Evolutionary conservation across 371 early-diverging fungal species (phyloP), one percentile per base, ranked within the genome.

Genomic region (Apophysomyces variabilis): DNA sequence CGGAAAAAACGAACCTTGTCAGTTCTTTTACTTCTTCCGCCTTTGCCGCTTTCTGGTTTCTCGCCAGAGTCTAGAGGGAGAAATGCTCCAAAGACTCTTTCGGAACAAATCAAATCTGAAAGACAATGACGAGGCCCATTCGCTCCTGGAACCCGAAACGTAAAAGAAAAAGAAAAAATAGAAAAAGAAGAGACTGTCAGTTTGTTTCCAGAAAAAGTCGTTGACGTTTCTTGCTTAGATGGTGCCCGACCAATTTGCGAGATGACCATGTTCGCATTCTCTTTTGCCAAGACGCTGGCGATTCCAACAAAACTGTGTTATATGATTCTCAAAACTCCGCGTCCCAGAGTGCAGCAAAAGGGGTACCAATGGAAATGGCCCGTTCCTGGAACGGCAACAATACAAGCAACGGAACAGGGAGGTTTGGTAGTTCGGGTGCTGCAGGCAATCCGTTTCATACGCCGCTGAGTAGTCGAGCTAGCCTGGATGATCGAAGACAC

Each of bases 1-100:
- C 41, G 18, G 18, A 47, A 47, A 43, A 43, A 47, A 47, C 7
- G 21, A 47, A 18, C 47, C 54, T 50, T 50, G 54, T 50, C 54
- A 50, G 9, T 50, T 50, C 21, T 50, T 50, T 26, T 14, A 11
- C 16, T 50, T 26, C 21, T 50, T 26, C 54, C 54, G 54, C 54
- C 54, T 50, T 50, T 50, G 21, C 54, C 21, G 18, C 54, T 50
- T 50, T 50, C 54, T 50, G 54, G 54, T 50, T 21, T 50, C 21
- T 21, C 21, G 21, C 54, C 54, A 26, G 54, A 50, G 54, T 50
- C 54, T 50, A 35, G 32, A 50, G 54, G 54, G 54, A 50, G 54
- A 50, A 50, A 79, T 79, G 79, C 66, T 79, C 21, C 79, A 79
- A 58, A 67, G 75, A 73, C 72, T 79, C 12, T 79, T 79, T 68